These are phyloP conservation scores for Phytophthora sojae DNA, from an alignment of 352 stramenopile genomes.

Conservation along the genomic window DNA sequence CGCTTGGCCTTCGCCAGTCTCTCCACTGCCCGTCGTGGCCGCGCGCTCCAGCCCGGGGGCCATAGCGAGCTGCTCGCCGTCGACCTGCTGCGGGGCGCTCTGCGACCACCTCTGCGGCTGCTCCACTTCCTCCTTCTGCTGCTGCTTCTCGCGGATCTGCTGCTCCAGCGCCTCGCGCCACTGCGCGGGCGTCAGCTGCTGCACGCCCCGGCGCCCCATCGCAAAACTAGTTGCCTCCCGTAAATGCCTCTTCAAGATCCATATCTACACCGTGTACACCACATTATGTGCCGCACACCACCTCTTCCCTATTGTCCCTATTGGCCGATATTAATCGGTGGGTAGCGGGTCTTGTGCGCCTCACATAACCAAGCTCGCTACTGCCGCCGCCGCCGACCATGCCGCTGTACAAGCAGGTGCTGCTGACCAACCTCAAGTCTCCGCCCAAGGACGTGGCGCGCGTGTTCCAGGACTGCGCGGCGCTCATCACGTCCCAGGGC, in stretches of 20 bases:
- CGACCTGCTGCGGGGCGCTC: conserved; percentile 30
- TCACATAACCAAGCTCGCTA: not conserved
- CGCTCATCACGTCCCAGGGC: conserved; percentile 69
- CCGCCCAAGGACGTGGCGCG: conserved; percentile 83
- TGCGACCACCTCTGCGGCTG: conserved; percentile 14
- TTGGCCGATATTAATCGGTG: conserved; percentile 39
- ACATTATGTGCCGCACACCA: not conserved
- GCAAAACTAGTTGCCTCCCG: too few relatives aligned
- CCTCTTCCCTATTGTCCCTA: conserved; percentile 22
- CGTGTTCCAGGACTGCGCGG: conserved; percentile 85
- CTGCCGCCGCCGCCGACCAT: conserved; percentile 37
- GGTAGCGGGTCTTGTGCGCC: conserved; percentile 4
- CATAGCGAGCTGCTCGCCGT: not conserved
- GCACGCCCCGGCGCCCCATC: conserved; percentile 42
- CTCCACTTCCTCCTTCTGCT: conserved; percentile 14
- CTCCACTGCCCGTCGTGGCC: not conserved
- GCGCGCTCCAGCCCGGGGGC: not conserved
- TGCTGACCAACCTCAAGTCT: conserved; percentile 90
- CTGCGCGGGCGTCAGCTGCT: conserved; percentile 47
- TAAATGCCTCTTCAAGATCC: conserved; percentile 8
- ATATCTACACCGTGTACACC: too few relatives aligned
- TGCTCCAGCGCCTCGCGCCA: conserved; percentile 57
- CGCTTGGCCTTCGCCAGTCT: not conserved
- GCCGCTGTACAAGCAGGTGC: conserved; percentile 92
- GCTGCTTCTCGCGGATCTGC: conserved; percentile 58